These are phyloP conservation scores for Ogataea parapolymorpha DNA, from an alignment of 805 yeast species.

Conservation along the genomic window DNA sequence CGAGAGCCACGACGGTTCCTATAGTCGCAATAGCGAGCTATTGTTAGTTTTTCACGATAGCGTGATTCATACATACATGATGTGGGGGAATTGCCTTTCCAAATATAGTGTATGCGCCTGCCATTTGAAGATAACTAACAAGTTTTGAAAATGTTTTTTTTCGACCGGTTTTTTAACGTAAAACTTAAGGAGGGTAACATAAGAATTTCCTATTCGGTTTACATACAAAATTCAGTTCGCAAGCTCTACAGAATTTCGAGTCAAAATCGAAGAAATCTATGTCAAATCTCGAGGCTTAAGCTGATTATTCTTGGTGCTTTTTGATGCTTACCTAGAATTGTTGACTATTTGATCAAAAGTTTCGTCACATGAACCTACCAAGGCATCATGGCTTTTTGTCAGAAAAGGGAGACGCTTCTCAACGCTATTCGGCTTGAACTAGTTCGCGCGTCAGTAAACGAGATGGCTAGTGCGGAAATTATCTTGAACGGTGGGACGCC, in stretches of 20 bases:
- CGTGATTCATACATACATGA: constrained; percentile 42
- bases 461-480: neutral
- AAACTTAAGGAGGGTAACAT: too few species aligned
- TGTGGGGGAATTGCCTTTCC: constrained; percentile 86
- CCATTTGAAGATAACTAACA: constrained; percentile 45
- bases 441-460: neutral
- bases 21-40: constrained; percentile 79
- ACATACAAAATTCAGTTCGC: too few species aligned
- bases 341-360: too few species aligned
- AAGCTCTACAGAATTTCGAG: too few species aligned
- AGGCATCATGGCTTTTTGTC: constrained; percentile 1
- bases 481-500: too few species aligned
- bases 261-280: too few species aligned
- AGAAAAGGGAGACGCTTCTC: neutral
- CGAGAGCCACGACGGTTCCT: constrained; percentile 59
- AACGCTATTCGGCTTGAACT: neutral
- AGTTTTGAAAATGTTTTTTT: neutral
- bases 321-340: too few species aligned
- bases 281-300: too few species aligned
- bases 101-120: constrained; percentile 76
- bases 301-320: too few species aligned
- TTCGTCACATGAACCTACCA: too few species aligned
- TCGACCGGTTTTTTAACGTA: neutral
- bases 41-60: neutral
- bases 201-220: too few species aligned